Conservation (phyloP, 177 flowering plant species). For the Vitis hybrid region DNA sequence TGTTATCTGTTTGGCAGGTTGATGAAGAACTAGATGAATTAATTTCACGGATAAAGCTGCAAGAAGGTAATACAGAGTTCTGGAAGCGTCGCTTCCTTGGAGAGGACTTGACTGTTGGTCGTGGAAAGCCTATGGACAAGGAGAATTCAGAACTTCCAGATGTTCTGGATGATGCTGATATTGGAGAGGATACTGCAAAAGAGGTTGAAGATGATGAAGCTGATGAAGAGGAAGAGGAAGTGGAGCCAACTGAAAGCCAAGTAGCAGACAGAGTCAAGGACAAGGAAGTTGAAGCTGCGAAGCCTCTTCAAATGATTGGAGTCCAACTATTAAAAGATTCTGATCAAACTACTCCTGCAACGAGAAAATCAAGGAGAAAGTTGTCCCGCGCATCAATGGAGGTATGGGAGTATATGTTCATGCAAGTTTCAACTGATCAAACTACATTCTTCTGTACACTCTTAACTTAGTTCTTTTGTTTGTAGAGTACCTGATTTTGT, state of each 20-base stretch:
- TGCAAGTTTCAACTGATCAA: background rate
- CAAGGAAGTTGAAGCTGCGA: conserved; percentile 73
- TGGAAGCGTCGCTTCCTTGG: conserved; percentile 98
- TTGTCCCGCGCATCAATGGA: conserved; percentile 40
- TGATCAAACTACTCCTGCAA: conserved; percentile 44
- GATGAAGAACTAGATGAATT: conserved; percentile 91
- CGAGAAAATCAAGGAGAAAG: conserved; percentile 65
- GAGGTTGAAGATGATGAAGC: conserved; percentile 77
- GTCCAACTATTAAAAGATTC: conserved; percentile 83
- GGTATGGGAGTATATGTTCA: conserved; percentile 38
- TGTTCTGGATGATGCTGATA: conserved; percentile 58
- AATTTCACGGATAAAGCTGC: conserved; percentile 76
- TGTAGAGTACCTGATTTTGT: background rate
- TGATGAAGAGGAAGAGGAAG: conserved; percentile 57
- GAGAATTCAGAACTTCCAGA: conserved; percentile 43
- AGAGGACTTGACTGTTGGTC: conserved; percentile 53
- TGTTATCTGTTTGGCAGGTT: conserved; percentile 41
- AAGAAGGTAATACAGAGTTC: conserved; percentile 94
- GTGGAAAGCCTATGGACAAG: conserved; percentile 27
- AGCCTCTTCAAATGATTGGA: conserved; percentile 95
- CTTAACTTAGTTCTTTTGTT: background rate
- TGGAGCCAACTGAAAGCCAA: conserved; percentile 61
- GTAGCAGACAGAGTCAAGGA: conserved; percentile 61
- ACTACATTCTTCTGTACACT: background rate
- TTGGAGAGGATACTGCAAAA: conserved; percentile 48